These are phyloP conservation scores for Podospora sp. DNA, from an alignment of 495 filamentous ascomycete genomes.

Conservation along the genomic window DNA sequence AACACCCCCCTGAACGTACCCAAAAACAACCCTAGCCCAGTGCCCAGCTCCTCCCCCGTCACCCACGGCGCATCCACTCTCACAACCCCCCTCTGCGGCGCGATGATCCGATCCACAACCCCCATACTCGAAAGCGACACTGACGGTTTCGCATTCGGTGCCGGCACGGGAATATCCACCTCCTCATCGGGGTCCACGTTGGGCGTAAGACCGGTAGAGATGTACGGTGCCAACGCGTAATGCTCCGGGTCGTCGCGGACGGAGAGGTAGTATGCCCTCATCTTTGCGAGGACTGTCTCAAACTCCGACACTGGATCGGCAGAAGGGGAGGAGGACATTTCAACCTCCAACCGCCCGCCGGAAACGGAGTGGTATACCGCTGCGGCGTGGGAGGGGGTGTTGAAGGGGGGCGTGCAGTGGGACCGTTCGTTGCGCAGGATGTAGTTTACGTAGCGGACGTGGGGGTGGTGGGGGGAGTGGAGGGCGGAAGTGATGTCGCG, in stretches of 20 bases:
- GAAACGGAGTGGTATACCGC: constrained; percentile 40
- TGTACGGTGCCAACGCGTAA: constrained; percentile 17
- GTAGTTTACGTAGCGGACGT: constrained; percentile 35
- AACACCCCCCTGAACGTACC: constrained; percentile 40
- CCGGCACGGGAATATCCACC: constrained; percentile 32
- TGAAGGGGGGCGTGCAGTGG: constrained; percentile 32
- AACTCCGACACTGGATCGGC: constrained; percentile 7
- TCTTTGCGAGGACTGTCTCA: background rate
- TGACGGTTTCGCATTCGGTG: constrained; percentile 34
- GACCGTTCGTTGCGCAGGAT: constrained; percentile 38
- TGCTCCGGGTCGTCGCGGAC: constrained; percentile 19
- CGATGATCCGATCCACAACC: constrained; percentile 34
- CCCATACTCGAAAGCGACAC: constrained; percentile 48
- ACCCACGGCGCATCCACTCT: constrained; percentile 44
- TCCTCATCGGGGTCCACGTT: constrained; percentile 27
- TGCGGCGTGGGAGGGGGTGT: constrained; percentile 31
- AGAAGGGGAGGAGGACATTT: constrained; percentile 15
- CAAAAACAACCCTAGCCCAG: constrained; percentile 43
- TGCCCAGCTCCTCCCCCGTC: constrained; percentile 44
- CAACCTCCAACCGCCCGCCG: constrained; percentile 21
- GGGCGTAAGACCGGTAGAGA: constrained; percentile 33
- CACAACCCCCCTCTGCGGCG: constrained; percentile 30
- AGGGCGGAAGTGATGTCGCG: constrained; percentile 28
- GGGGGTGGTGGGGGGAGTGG: background rate
- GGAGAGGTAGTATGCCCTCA: background rate